Base-by-base conservation (phyloP, 73 alveolate species). In the Paramecium biaurelia region DNA sequence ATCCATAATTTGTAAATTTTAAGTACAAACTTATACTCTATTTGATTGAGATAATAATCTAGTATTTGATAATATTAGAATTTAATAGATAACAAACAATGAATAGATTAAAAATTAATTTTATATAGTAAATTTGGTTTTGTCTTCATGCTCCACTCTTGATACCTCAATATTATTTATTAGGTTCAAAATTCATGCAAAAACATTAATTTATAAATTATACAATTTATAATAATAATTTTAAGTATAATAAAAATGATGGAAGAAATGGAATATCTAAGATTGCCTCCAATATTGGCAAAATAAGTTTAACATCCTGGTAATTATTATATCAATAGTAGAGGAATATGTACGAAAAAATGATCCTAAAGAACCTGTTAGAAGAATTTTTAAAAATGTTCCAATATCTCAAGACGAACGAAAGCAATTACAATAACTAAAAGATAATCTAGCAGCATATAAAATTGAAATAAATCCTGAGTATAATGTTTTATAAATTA, bases 231-330 rank as follows among this genome's bases (percentile, higher is more conserved):
- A 26, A 74, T 74, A 37, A 74, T 74, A 21, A 74, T 34, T 32
- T 15, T 74, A 23, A 30, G 23, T 20, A 30, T 74, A 74, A 30
- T 4, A 8, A 74, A 11, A 32, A 74, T 74, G 87, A 37, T 74
- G 57, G 90, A 79, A 42, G 90, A 47, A 12, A 43, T 79, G 70
- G 90, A 79, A 14, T 79, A 79, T 45, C 30, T 79, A 34, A 42
- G 90, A 43, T 24, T 79, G 32, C 70, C 70, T 43, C 28, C 70
- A 38, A 63, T 79, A 15, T 79, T 38, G 41, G 90, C 90, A 14
- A 79, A 79, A 45, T 23, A 38, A 42, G 45, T 79, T 3, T 24
- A 79, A 47, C 90, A 79, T 79, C 72, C 90, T n/a, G 90, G 74
- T 43, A 41, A 11, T 41, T 79, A 42, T 10, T 20, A 14, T 15